phyloP scores from a whole-genome alignment of 2,329 filamentous ascomycete genomes.

The Fusarium proliferatum region DNA sequence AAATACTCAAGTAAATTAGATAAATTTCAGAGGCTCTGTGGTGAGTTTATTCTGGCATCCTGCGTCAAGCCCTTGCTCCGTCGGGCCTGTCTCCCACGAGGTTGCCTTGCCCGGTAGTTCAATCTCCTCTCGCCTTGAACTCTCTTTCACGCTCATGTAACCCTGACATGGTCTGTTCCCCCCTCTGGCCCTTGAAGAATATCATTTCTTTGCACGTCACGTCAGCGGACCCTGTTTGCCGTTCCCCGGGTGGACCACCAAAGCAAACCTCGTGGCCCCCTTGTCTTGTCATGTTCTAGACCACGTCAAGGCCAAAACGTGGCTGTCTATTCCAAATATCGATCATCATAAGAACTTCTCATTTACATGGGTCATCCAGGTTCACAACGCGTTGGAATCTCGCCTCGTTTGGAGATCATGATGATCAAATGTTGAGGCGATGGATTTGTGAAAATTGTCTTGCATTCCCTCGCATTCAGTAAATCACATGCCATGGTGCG shows the following conservation, averaged over 20 bases:
- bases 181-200: neutral
- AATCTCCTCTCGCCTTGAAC: neutral
- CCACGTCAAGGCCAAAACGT: slow-evolving; percentile 1
- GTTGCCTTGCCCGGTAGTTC: neutral
- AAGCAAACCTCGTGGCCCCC: slow-evolving; percentile 32
- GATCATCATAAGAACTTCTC: neutral
- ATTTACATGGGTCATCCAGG: neutral
- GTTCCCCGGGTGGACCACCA: slow-evolving; percentile 26
- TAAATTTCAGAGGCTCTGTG: fast-evolving
- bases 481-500: slow-evolving; percentile 8
- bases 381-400: neutral
- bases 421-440: neutral
- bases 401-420: neutral
- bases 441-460: neutral
- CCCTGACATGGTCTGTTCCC: neutral
- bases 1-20: neutral
- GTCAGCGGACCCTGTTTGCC: neutral
- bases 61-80: neutral
- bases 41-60: neutral
- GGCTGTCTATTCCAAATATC: slow-evolving; percentile 11
- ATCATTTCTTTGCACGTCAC: neutral
- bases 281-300: slow-evolving; percentile 22
- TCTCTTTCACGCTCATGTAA: neutral
- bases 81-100: slow-evolving; percentile 6
- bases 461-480: neutral